Evolutionary conservation across 1,139 yeast species (phyloP), one percentile per base, ranked within the genome.

Genomic region (Blastobotrys petasosporus): DNA sequence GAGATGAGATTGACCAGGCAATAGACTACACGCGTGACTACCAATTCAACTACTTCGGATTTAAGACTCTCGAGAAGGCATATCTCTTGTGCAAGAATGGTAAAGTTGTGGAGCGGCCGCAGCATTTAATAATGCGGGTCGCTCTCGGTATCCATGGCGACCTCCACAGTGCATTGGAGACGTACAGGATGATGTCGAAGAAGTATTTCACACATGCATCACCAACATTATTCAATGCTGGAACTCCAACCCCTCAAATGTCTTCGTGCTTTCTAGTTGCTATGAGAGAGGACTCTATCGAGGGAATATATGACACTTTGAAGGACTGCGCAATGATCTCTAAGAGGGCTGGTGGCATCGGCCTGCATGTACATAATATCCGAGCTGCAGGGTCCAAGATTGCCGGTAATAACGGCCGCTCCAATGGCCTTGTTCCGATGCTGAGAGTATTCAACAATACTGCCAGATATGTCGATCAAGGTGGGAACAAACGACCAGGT

Each of bases 401-500:
- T 63, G 87, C 94, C 49, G 90, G 94, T 57, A 83, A 95, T 15
- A 86, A 85, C 61, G 95, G 95, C 59, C 82, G 90, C 32, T 85
- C 95, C 25, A 86, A 82, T 58, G 95, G 95, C 53, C 74, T 86
- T 53, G 81, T 86, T 51, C 95, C 95, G 41, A 86, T 86, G 95
- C 76, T 86, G 47, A 78, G 95, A 59, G 95, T 86, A 25, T 86
- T 78, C 73, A 86, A 86, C 73, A 85, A 85, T 68, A 85, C 95
- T 48, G 95, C 95, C 30, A 77, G 95, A 63, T 86, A 86, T 59
- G 95, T 86, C 42, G 95, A 86, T 60, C 95, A 86, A 71, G 95
- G 95, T 63, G 95, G 95, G 58, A 86, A 86, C 72, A 87, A 87
- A 67, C 79, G 95, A 63, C 95, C 95, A 2, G 95, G 95, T 61